Evolutionary conservation across 352 stramenopile species (phyloP).

Genomic region (Globisporangium spiculum): DNA sequence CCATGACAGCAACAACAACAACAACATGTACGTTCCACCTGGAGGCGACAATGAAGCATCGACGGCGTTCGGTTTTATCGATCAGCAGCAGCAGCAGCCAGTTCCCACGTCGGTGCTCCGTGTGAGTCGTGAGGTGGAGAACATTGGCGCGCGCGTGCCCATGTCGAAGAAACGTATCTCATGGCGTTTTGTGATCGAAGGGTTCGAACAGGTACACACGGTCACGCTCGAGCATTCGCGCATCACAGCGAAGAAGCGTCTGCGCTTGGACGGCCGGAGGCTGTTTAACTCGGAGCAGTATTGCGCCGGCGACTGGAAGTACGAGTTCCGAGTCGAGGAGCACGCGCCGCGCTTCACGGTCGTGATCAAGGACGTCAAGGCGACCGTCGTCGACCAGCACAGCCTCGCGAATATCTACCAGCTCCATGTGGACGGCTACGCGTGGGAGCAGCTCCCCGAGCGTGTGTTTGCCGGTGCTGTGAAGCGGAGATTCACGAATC

Average conservation of each 20-base stretch:
- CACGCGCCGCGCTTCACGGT: conserved; percentile 48
- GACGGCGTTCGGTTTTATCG: neutral
- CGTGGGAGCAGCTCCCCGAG: conserved; percentile 69
- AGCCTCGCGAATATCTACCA: conserved; percentile 71
- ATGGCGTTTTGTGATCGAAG: conserved; percentile 79
- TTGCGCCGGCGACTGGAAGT: conserved; percentile 63
- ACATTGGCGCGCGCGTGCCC: conserved; percentile 75
- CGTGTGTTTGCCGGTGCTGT: conserved; percentile 33
- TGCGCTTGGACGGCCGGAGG: conserved; percentile 75
- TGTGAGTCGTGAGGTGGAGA: conserved; percentile 73
- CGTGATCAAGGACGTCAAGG: conserved; percentile 70
- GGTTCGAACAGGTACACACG: conserved; percentile 77
- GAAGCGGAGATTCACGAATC: conserved; percentile 25
- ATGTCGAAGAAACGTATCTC: conserved; percentile 85
- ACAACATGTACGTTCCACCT: neutral
- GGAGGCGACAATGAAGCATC: neutral
- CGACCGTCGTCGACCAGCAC: conserved; percentile 67
- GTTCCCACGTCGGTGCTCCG: conserved; percentile 35
- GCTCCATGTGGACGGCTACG: conserved; percentile 53
- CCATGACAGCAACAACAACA: neutral
- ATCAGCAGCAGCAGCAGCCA: neutral
- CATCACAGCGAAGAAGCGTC: conserved; percentile 78
- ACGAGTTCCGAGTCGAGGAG: conserved; percentile 64
- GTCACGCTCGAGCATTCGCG: conserved; percentile 83
- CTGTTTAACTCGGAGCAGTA: conserved; percentile 75